phyloP scores from a whole-genome alignment of 2,329 filamentous ascomycete genomes.

The Beauveria pseudobassiana region DNA sequence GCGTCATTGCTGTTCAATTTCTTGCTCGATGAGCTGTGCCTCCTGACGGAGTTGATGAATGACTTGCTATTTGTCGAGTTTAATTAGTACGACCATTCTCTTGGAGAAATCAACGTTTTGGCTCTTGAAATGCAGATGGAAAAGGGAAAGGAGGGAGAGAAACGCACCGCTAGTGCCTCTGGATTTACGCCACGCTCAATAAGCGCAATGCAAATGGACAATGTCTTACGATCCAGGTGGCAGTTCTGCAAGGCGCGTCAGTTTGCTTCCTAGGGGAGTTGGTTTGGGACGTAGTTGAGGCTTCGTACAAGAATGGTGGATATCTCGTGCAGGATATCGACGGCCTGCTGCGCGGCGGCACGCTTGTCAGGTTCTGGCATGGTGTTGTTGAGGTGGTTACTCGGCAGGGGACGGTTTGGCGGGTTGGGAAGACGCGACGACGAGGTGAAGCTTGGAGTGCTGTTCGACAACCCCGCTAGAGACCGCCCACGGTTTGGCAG shows the following conservation, averaged over 20 bases:
- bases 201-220: constrained; percentile 92
- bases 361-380: constrained; percentile 57
- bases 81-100: neutral
- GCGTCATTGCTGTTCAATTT: constrained; percentile 23
- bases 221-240: constrained; percentile 78
- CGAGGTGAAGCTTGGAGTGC: neutral
- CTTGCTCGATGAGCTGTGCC: constrained; percentile 41
- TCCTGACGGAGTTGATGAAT: constrained; percentile 54
- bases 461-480: neutral
- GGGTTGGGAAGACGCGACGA: neutral
- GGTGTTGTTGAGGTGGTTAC: constrained; percentile 11
- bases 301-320: constrained; percentile 73
- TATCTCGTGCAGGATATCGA: constrained; percentile 78
- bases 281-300: neutral
- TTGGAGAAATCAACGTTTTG: neutral
- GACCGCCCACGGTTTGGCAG: neutral
- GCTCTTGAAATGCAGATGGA: neutral
- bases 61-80: constrained; percentile 37
- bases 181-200: constrained; percentile 97
- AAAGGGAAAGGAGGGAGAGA: neutral
- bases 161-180: constrained; percentile 79
- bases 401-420: neutral
- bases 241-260: constrained; percentile 61
- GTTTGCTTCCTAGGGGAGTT: neutral
- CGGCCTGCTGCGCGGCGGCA: constrained; percentile 70